These are phyloP conservation scores for Pythium aphanidermatum DNA, from an alignment of 352 stramenopile genomes.

Conservation along the genomic window DNA sequence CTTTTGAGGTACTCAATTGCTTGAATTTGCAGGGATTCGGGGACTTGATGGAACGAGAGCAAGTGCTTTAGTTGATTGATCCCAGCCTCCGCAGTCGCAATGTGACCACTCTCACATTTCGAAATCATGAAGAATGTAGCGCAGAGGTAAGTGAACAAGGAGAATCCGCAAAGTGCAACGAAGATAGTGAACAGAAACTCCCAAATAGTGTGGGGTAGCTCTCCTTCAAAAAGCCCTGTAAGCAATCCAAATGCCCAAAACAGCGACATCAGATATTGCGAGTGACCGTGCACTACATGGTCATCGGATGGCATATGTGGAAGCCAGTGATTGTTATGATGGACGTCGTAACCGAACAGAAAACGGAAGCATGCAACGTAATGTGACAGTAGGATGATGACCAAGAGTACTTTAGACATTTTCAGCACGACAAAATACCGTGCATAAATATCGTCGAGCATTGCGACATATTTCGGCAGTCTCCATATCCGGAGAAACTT, in stretches of 20 bases:
- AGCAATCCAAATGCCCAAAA: constrained; percentile 62
- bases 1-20: constrained; percentile 51
- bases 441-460: constrained; percentile 53
- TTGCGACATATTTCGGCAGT: constrained; percentile 46
- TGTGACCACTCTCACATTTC: constrained; percentile 57
- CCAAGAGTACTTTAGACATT: constrained; percentile 57
- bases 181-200: constrained; percentile 61
- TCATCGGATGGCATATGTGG: constrained; percentile 14
- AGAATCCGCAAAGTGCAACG: constrained; percentile 59
- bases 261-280: constrained; percentile 49
- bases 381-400: constrained; percentile 42
- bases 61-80: constrained; percentile 72
- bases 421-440: constrained; percentile 54
- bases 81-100: constrained; percentile 41
- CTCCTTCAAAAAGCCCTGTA: constrained; percentile 58
- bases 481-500: constrained; percentile 42
- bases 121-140: constrained; percentile 77
- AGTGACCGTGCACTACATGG: constrained; percentile 3
- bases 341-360: constrained; percentile 41
- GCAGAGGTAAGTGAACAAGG: constrained; percentile 63
- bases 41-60: constrained; percentile 57
- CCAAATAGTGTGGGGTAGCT: constrained; percentile 35
- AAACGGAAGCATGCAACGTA: constrained; percentile 55
- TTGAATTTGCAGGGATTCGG: constrained; percentile 38
- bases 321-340: constrained; percentile 48